These are phyloP conservation scores for Teunomyces gatunensis DNA, from an alignment of 805 yeast species.

Conservation along the genomic window DNA sequence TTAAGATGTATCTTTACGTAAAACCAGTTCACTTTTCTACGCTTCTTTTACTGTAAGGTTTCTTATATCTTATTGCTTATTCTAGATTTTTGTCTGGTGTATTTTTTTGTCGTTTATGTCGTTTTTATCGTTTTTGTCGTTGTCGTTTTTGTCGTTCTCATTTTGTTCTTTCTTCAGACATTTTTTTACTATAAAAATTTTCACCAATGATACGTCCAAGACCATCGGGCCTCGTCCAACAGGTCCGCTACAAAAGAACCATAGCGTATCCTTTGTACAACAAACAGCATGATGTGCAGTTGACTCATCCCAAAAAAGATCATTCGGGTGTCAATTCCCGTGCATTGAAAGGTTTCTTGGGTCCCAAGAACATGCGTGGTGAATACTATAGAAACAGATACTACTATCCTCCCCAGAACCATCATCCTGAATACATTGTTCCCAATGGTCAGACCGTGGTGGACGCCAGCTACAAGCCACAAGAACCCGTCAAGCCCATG, in stretches of 20 bases:
- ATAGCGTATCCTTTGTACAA: conserved; percentile 36
- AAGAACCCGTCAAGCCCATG: conserved; percentile 17
- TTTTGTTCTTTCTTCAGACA: neutral
- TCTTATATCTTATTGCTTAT: no score
- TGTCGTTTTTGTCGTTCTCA: neutral
- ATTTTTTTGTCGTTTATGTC: neutral
- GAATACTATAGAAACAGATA: conserved; percentile 77
- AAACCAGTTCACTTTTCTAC: neutral
- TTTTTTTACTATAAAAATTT: conserved; percentile 1
- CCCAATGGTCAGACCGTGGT: conserved; percentile 46
- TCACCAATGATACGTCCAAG: conserved; percentile 4
- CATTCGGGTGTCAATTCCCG: conserved; percentile 54
- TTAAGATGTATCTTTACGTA: no score
- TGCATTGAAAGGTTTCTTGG: conserved; percentile 71
- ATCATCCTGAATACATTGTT: conserved; percentile 69
- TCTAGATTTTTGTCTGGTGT: neutral
- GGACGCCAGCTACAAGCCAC: conserved; percentile 20
- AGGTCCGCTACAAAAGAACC: conserved; percentile 24
- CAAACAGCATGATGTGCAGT: conserved; percentile 27
- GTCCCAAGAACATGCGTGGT: conserved; percentile 81
- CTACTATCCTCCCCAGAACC: conserved; percentile 62
- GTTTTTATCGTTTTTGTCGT: neutral
- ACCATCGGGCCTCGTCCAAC: conserved; percentile 1
- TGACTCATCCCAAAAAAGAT: conserved; percentile 35
- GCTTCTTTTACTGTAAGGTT: neutral